Base-by-base conservation (phyloP, 176 grass and related monocot genomes). In the Triticum dicoccoides region DNA sequence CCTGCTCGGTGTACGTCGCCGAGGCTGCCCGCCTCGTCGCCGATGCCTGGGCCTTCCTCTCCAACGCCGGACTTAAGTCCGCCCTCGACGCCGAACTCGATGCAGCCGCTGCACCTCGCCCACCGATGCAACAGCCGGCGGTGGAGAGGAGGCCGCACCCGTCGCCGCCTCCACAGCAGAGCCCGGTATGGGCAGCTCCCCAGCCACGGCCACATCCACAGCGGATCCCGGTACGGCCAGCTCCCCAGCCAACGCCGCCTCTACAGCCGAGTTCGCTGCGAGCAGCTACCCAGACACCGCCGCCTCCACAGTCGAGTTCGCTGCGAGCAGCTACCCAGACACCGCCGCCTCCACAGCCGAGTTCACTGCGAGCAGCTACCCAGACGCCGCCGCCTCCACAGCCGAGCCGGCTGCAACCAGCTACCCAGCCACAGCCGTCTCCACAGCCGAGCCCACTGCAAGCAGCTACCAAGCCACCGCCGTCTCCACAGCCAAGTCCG, bases 41-140 rank as follows among this genome's bases (percentile, higher is more conserved):
- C 9, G 89, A 89, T 3, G 86, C 93, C 3, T 95, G 89, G 91
- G 58, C 88, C 11, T 87, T 98, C 79, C 89, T 98, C 35, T 93
- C 91, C 7, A 84, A 98, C 73, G 65, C 93, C 37, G 20, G 27
- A 18, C 85, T 76, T n/a, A 98, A 95, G 80, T 83, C 90, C 21
- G 86, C 92, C 12, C 92, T 94, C 23, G 91, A 98, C 76, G 37
- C 52, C 12, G 88, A 91, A 13, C 73, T 94, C 12, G 88, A 92
- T 49, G 77, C 88, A 47, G 77, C 88, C 79, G 67, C 90, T 41
- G 83, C 86, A 8, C 65, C 80, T 33, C 65, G 61, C 34, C n/a
- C 24, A 39, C 73, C 78, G 45, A 47, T 78, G 74, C 84, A 61
- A 56, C 68, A 56, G 37, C 87, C 24, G 9, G 61, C 61, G 61